Evolutionary conservation across 441 rosid genomes (phyloP).

Genomic region (Viola pubescens): DNA sequence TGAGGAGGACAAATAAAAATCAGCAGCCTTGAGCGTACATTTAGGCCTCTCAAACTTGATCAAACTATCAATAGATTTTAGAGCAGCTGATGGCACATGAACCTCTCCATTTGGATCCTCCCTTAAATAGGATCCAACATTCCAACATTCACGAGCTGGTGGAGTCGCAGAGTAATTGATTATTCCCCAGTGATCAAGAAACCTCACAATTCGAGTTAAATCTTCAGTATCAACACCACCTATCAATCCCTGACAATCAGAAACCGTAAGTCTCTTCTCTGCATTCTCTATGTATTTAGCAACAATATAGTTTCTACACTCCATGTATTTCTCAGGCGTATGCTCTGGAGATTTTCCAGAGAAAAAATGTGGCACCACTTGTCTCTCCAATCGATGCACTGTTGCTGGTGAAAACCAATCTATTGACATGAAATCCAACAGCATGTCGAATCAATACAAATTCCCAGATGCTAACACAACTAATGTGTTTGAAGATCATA

Average conservation of each 20-base stretch:
- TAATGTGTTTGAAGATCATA: background rate
- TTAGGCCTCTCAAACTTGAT: slow-evolving; percentile 94
- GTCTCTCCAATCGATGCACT: slow-evolving; percentile 86
- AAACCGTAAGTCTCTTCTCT: slow-evolving; percentile 53
- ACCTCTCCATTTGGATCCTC: slow-evolving; percentile 83
- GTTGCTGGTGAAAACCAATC: slow-evolving; percentile 87
- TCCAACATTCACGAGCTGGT: slow-evolving; percentile 47
- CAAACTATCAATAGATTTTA: slow-evolving; percentile 90
- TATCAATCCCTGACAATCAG: slow-evolving; percentile 62
- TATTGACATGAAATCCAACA: slow-evolving; percentile 20
- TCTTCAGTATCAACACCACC: slow-evolving; percentile 58
- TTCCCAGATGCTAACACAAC: background rate
- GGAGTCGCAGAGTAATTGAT: slow-evolving; percentile 70
- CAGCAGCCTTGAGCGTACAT: slow-evolving; percentile 69
- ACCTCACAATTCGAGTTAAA: slow-evolving; percentile 69
- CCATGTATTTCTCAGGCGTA: slow-evolving; percentile 78
- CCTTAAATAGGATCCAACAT: slow-evolving; percentile 48
- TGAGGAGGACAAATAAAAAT: slow-evolving; percentile 44
- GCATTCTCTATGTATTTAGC: slow-evolving; percentile 81
- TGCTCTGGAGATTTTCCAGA: slow-evolving; percentile 79
- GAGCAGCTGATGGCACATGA: slow-evolving; percentile 79
- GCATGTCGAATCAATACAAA: slow-evolving; percentile 12
- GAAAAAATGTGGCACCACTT: slow-evolving; percentile 94
- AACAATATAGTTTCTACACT: slow-evolving; percentile 76
- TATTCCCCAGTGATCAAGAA: slow-evolving; percentile 98